A percentile compares a stretch with the other conserved stretches of the same genome.
Conservation (phyloP, 31 red algal species). For the Endocladia muricata region DNA sequence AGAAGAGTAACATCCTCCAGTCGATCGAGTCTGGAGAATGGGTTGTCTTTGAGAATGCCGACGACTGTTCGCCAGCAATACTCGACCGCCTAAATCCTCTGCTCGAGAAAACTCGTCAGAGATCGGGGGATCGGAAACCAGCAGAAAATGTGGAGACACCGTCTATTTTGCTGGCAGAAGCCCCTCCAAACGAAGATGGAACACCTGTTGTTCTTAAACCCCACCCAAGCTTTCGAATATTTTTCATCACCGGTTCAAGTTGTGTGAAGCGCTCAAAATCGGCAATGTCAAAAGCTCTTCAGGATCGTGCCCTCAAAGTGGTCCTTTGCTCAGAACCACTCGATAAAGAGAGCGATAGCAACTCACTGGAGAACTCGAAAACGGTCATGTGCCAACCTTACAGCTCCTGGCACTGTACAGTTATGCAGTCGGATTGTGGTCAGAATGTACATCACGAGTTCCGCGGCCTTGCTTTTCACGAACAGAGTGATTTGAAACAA, state of each 20-base stretch:
- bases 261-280: neutral
- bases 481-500: no score
- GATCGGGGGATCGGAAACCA: neutral
- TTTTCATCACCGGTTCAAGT: conserved; percentile 39
- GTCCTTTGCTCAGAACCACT: no score
- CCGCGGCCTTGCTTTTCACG: no score
- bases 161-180: conserved; percentile 68
- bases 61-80: conserved; percentile 76
- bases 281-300: conserved; percentile 74
- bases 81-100: conserved; percentile 96
- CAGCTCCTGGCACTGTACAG: no score
- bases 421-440: no score
- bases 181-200: conserved; percentile 57
- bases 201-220: conserved; percentile 46
- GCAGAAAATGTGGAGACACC: neutral
- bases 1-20: conserved; percentile 61
- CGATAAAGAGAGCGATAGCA: no score
- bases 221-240: conserved; percentile 89
- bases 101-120: conserved; percentile 49
- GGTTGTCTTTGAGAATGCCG: conserved; percentile 76
- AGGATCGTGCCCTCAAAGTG: conserved; percentile 71
- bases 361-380: no score
- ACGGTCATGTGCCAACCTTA: no score
- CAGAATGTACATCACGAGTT: no score
- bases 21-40: conserved; percentile 84